Evolutionary conservation across 352 stramenopile species (phyloP), one percentile per base, ranked within the genome.

Genomic region (Globisporangium iwayamae): DNA sequence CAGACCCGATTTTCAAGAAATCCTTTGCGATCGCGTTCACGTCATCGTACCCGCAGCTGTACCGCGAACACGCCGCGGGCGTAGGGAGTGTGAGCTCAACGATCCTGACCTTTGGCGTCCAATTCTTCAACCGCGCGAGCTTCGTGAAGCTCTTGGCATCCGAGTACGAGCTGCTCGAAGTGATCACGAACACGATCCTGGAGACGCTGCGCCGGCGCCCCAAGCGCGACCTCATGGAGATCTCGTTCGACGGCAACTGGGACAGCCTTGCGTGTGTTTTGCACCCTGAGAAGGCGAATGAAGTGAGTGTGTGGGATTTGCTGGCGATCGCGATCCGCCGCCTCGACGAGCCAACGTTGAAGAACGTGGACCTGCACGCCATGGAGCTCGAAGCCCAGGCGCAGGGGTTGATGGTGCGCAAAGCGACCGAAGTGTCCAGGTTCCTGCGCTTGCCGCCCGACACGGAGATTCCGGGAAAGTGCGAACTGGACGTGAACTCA

Each of bases 91-190:
- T 81, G 20, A 87, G 69, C 11, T 97, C 98, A 57, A 98, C 90
- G 28, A 96, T 96, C 63, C 72, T 96, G 46, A 83, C 84, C 22
- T 93, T 99, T 52, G 94, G 83, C 38, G 97, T 99, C 5, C 97
- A 99, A 74, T 99, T 99, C 65, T 91, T 99, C 65, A 99, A 99
- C 71, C 91, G 97, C n/a, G 90, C 94, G 34, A 97, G 90, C 7
- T 99, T 99, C 74, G 96, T 99, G 18, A 87, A 87, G 66, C 74
- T 90, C 2, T 59, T 94, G n/a, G 81, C 91, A 25, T 70, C 74
- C 6, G 74, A 91, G 62, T 85, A 91, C 66, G 82, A 87, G 32
- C 58, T 94, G 8, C 65, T 94, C 30, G 83, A 91, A 62, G 83
- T 92, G 2, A 65, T 95, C 16, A 72, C 90, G 18, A 74, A 72